Evolutionary conservation across 208 protist species (phyloP).

Genomic region (Crithidia brevicula): DNA sequence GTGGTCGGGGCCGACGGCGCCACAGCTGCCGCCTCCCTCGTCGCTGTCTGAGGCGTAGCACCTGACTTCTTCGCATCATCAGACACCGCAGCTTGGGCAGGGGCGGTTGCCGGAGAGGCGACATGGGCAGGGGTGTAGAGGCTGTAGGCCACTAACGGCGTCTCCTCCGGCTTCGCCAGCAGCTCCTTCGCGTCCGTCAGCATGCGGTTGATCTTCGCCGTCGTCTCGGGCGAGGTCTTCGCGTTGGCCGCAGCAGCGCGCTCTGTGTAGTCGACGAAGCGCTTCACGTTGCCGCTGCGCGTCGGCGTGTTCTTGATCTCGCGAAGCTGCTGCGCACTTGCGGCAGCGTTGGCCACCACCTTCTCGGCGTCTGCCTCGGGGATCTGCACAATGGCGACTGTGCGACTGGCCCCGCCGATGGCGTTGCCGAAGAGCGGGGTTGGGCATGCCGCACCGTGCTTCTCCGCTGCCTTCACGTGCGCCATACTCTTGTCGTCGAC

Average conservation of each 20-base stretch:
- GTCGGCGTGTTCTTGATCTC: conserved; percentile 65
- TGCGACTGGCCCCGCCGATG: conserved; percentile 60
- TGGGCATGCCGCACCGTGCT: conserved; percentile 25
- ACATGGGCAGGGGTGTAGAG: background rate
- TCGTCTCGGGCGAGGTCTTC: conserved; percentile 33
- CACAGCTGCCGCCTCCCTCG: background rate
- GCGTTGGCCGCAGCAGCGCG: conserved; percentile 40
- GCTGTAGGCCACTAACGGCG: conserved; percentile 25
- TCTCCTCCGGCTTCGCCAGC: conserved; percentile 46
- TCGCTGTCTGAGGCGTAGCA: conserved; percentile 3
- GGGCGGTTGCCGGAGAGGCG: background rate
- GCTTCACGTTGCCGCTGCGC: conserved; percentile 82
- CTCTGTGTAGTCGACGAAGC: conserved; percentile 78
- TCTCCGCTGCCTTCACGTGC: conserved; percentile 32
- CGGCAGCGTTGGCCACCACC: conserved; percentile 24
- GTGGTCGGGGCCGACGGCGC: too few relatives aligned
- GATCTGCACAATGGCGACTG: conserved; percentile 47
- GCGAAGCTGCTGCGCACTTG: conserved; percentile 32
- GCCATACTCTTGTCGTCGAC: conserved; percentile 35
- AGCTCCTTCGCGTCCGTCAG: conserved; percentile 77
- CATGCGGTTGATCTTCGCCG: conserved; percentile 66
- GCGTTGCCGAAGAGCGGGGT: conserved; percentile 55
- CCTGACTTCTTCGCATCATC: conserved; percentile 5
- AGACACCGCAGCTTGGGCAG: background rate
- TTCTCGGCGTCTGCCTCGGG: conserved; percentile 23